phyloP scores from a whole-genome alignment of 768 basidiomycete genomes.

The Termitomyces sp. region DNA sequence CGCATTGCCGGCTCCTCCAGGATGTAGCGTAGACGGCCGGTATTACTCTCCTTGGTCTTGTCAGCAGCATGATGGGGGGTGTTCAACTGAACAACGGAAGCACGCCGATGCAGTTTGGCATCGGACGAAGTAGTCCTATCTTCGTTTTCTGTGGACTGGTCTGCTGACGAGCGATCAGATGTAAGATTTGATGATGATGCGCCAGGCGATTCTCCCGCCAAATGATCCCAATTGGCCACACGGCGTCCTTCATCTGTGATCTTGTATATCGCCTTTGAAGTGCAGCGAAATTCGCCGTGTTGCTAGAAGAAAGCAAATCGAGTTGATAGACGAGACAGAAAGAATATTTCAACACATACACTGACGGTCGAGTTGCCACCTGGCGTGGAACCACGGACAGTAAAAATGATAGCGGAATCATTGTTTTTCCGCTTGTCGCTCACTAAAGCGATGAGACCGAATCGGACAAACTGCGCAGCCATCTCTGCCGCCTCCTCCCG shows the following conservation, averaged over 20 bases:
- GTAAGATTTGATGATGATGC: conserved; percentile 60
- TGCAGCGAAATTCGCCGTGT: conserved; percentile 95
- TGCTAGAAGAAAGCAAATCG: conserved; percentile 41
- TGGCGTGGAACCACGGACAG: conserved; percentile 76
- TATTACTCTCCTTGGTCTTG: conserved; percentile 83
- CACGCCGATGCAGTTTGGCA: conserved; percentile 72
- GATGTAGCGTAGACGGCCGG: conserved; percentile 85
- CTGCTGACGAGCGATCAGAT: conserved; percentile 57
- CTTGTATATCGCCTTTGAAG: conserved; percentile 91
- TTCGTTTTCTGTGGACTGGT: conserved; percentile 32
- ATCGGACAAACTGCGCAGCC: conserved; percentile 96
- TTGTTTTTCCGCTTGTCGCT: conserved; percentile 90
- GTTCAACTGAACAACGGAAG: conserved; percentile 71
- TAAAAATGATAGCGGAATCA: conserved; percentile 90
- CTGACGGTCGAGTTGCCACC: conserved; percentile 70
- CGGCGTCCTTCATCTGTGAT: conserved; percentile 89
- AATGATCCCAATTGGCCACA: conserved; percentile 78
- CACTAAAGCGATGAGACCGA: conserved; percentile 83
- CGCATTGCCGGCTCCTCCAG: conserved; percentile 89
- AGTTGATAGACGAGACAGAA: conserved; percentile 8
- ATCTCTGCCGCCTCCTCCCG: conserved; percentile 97
- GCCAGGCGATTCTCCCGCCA: conserved; percentile 51
- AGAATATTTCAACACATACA: conserved; percentile 32
- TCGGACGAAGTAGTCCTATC: conserved; percentile 29
- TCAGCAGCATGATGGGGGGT: conserved; percentile 47